These are phyloP conservation scores for Clarireedia monteithiana DNA, from an alignment of 2,329 filamentous ascomycete genomes.

Conservation along the genomic window DNA sequence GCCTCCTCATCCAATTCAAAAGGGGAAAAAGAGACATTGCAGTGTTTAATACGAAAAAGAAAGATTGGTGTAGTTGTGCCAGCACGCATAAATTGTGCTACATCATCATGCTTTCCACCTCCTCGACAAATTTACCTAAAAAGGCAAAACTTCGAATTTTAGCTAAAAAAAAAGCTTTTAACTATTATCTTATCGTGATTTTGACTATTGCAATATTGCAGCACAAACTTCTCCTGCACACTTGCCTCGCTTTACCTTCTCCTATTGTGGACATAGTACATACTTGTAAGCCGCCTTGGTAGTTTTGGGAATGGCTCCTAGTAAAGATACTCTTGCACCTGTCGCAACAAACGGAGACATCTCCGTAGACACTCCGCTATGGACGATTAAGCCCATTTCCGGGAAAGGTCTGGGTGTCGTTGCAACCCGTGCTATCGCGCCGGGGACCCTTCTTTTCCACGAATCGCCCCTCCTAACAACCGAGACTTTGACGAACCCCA, in stretches of 20 bases:
- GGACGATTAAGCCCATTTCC: slow-evolving; percentile 17
- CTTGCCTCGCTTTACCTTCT: too few relatives aligned
- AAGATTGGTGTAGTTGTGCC: too few relatives aligned
- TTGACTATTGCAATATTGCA: not conserved
- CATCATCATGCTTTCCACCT: slow-evolving; percentile 7
- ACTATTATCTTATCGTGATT: slow-evolving; percentile 5
- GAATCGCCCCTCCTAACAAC: slow-evolving; percentile 26
- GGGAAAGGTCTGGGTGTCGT: slow-evolving; percentile 25
- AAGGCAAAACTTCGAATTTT: slow-evolving; percentile 12
- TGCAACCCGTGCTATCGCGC: slow-evolving; percentile 17
- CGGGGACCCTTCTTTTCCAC: slow-evolving; percentile 26
- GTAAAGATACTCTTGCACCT: slow-evolving; percentile 7
- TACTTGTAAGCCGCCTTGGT: not conserved
- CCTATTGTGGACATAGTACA: too few relatives aligned
- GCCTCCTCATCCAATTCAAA: too few relatives aligned
- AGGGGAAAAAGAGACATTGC: too few relatives aligned
- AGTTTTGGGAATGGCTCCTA: slow-evolving; percentile 12
- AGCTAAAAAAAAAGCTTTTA: not conserved
- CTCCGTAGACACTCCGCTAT: slow-evolving; percentile 10
- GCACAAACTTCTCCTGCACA: not conserved
- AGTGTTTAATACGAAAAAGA: too few relatives aligned
- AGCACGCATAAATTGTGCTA: not conserved
- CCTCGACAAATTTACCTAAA: slow-evolving; percentile 24
- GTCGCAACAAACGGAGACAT: not conserved
- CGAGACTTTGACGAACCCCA: slow-evolving; percentile 16